A percentile compares a stretch with the other conserved stretches of the same genome.
phyloP scores from a whole-genome alignment of 176 grass and related monocot genomes.

The Musa schizocarpa region DNA sequence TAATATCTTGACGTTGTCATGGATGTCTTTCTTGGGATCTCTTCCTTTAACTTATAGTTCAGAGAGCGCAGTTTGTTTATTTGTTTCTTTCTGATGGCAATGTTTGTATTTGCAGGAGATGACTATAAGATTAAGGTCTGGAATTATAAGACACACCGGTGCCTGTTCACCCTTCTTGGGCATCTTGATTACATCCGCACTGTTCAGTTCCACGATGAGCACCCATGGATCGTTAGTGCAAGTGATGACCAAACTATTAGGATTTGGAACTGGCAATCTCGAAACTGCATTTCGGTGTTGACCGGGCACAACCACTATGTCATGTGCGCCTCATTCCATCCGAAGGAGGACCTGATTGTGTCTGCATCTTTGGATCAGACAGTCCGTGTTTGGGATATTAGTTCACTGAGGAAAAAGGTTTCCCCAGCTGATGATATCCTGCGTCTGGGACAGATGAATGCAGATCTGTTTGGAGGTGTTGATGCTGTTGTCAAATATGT shows the following conservation, averaged over 20 bases:
- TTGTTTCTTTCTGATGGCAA: not conserved
- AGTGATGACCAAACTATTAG: constrained; percentile 87
- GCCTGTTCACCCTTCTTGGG: constrained; percentile 81
- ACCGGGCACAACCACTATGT: constrained; percentile 94
- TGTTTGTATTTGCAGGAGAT: constrained; percentile 47
- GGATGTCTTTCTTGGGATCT: not conserved
- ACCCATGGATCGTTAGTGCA: constrained; percentile 80
- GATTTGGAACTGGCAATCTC: constrained; percentile 94
- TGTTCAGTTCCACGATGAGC: constrained; percentile 74
- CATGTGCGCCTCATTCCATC: constrained; percentile 90
- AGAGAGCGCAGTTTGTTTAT: not conserved
- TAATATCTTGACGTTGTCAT: not conserved
- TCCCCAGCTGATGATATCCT: constrained; percentile 73
- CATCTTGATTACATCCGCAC: constrained; percentile 93
- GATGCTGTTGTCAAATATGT: constrained; percentile 87
- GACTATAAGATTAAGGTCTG: constrained; percentile 98
- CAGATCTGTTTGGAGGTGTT: constrained; percentile 78
- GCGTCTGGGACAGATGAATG: constrained; percentile 76
- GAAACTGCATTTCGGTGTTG: constrained; percentile 64
- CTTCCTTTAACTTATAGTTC: not conserved
- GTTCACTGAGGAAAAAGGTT: constrained; percentile 63
- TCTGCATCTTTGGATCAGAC: constrained; percentile 86
- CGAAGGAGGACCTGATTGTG: constrained; percentile 82
- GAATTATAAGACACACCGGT: constrained; percentile 91
- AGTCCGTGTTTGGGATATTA: constrained; percentile 80